Evolutionary conservation across 495 filamentous ascomycete genomes (phyloP).

Genomic region (Podospora conica): DNA sequence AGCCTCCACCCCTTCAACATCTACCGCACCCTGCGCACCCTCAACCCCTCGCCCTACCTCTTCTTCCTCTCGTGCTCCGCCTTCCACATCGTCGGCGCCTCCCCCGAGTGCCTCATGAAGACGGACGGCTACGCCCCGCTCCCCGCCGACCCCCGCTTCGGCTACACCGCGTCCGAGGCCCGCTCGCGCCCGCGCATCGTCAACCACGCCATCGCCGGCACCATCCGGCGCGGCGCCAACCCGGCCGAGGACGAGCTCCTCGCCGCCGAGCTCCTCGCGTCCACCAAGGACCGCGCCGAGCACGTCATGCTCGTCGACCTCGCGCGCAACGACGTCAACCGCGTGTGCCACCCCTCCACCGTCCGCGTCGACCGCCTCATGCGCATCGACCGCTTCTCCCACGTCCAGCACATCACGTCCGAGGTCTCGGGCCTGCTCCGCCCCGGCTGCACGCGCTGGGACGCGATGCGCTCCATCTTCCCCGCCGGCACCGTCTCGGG

Average conservation of each 20-base stretch:
- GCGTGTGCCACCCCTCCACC: conserved; percentile 84
- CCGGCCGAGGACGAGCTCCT: conserved; percentile 73
- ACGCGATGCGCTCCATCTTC: conserved; percentile 93
- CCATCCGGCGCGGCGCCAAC: conserved; percentile 78
- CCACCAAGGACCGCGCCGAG: conserved; percentile 90
- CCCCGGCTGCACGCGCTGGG: conserved; percentile 79
- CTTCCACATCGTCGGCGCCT: conserved; percentile 93
- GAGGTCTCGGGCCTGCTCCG: conserved; percentile 87
- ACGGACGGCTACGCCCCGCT: conserved; percentile 48
- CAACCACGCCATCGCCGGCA: conserved; percentile 95
- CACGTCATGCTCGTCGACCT: conserved; percentile 99
- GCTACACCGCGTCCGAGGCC: conserved; percentile 19
- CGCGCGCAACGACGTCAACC: conserved; percentile 92
- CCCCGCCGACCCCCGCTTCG: conserved; percentile 24
- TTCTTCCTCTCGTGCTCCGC: conserved; percentile 89
- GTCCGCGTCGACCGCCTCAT: conserved; percentile 88
- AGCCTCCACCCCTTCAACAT: conserved; percentile 95
- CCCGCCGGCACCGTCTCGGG: conserved; percentile 91
- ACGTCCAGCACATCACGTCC: conserved; percentile 94
- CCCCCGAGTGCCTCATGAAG: conserved; percentile 89
- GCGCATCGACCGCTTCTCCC: conserved; percentile 92
- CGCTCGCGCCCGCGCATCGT: conserved; percentile 67
- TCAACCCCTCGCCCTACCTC: conserved; percentile 93
- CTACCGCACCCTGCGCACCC: conserved; percentile 89
- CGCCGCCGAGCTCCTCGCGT: conserved; percentile 68